Conservation (phyloP, 2,329 filamentous ascomycete genomes). For the Xylariales sp. region DNA sequence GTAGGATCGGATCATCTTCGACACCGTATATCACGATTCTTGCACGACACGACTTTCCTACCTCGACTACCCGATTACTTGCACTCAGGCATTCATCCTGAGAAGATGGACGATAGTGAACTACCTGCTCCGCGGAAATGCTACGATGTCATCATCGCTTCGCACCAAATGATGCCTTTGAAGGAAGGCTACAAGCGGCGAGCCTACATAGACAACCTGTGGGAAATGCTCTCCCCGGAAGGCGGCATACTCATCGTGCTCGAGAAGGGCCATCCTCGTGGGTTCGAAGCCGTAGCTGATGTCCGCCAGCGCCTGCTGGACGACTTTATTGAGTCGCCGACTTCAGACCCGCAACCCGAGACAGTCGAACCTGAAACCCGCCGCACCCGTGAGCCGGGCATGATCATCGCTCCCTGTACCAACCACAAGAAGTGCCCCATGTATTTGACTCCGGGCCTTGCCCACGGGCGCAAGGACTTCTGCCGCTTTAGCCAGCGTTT, state of each 20-base stretch:
- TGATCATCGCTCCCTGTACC: slow-evolving; percentile 74
- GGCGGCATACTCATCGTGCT: slow-evolving; percentile 83
- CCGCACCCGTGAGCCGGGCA: slow-evolving; percentile 51
- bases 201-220: slow-evolving; percentile 79
- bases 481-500: slow-evolving; percentile 91
- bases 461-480: slow-evolving; percentile 75
- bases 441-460: slow-evolving; percentile 69
- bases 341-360: slow-evolving; percentile 29
- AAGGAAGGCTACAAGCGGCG: slow-evolving; percentile 74
- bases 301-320: slow-evolving; percentile 75
- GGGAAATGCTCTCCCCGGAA: slow-evolving; percentile 76
- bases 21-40: slow-evolving; percentile 66
- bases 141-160: slow-evolving; percentile 86
- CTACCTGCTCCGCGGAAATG: slow-evolving; percentile 62
- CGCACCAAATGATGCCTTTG: slow-evolving; percentile 73
- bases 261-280: slow-evolving; percentile 86
- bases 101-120: slow-evolving; percentile 53
- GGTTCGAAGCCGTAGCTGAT: slow-evolving; percentile 87
- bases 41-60: slow-evolving; percentile 88
- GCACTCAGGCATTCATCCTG: slow-evolving; percentile 56
- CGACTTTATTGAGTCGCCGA: slow-evolving; percentile 47
- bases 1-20: slow-evolving; percentile 72
- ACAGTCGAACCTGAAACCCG: slow-evolving; percentile 34
- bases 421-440: slow-evolving; percentile 87
- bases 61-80: slow-evolving; percentile 86